Evolutionary conservation across 371 early-diverging fungal species (phyloP).

Genomic region (Syncephalastrum sp.): DNA sequence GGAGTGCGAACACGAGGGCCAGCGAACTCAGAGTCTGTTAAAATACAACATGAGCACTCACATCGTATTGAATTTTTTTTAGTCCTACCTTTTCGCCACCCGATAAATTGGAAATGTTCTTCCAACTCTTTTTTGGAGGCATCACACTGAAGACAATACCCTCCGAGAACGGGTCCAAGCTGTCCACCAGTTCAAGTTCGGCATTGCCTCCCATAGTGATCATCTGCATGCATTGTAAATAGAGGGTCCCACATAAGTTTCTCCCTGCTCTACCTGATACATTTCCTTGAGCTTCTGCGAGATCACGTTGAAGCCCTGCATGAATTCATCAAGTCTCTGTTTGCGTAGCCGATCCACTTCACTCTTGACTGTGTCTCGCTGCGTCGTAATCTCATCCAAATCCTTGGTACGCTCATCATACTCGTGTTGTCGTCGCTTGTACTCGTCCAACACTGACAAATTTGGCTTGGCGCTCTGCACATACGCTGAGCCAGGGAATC

Average conservation of each 20-base stretch:
- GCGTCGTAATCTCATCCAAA: conserved; percentile 70
- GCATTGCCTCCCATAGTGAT: conserved; percentile 99
- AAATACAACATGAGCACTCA: background rate
- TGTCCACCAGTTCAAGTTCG: conserved; percentile 99
- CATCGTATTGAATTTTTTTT: background rate
- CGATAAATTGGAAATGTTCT: conserved; percentile 97
- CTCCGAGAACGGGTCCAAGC: conserved; percentile 99
- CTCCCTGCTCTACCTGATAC: conserved; percentile 76
- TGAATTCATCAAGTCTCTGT: conserved; percentile 89
- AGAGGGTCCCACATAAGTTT: background rate
- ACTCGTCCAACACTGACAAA: conserved; percentile 86
- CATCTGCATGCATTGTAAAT: conserved; percentile 57
- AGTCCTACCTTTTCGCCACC: conserved; percentile 98
- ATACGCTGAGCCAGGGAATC: conserved; percentile 42
- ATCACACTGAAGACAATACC: conserved; percentile 99
- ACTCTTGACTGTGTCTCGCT: conserved; percentile 74
- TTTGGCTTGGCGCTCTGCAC: conserved; percentile 81
- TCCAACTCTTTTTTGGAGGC: conserved; percentile 99
- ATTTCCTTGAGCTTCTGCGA: conserved; percentile 98
- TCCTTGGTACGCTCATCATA: conserved; percentile 72
- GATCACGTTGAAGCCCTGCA: conserved; percentile 94
- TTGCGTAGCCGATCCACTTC: conserved; percentile 81
- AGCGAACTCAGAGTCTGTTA: conserved; percentile 93
- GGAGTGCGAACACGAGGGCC: conserved; percentile 99
- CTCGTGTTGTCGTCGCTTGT: conserved; percentile 75